phyloP scores from a whole-genome alignment of 495 filamentous ascomycete species.

The Penicillium pulvis region DNA sequence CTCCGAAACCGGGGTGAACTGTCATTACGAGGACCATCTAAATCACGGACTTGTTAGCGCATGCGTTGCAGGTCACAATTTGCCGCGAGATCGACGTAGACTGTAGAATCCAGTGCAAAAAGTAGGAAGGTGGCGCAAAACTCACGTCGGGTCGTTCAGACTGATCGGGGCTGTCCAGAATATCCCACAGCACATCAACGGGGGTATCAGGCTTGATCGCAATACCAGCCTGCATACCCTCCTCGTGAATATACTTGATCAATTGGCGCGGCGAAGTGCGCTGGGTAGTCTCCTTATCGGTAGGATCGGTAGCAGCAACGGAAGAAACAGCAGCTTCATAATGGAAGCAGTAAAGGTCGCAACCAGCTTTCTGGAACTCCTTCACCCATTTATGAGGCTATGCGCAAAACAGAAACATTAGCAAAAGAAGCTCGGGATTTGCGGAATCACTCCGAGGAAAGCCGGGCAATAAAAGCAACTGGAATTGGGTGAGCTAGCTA shows the following conservation, averaged over 20 bases:
- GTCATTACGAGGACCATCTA: slow-evolving; percentile 99
- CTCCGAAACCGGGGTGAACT: slow-evolving; percentile 95
- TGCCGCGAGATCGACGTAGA: background rate
- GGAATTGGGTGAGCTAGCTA: too few relatives aligned
- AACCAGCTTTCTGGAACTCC: slow-evolving; percentile 90
- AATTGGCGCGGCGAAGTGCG: slow-evolving; percentile 81
- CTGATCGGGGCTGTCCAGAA: slow-evolving; percentile 69
- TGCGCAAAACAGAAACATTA: background rate
- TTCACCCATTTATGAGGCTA: slow-evolving; percentile 97
- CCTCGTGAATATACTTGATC: slow-evolving; percentile 85
- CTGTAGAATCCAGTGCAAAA: slow-evolving; percentile 1
- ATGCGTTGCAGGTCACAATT: background rate
- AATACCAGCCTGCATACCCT: slow-evolving; percentile 88
- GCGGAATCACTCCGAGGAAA: slow-evolving; percentile 3
- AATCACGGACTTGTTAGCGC: slow-evolving; percentile 7
- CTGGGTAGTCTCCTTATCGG: slow-evolving; percentile 59
- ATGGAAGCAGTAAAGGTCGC: slow-evolving; percentile 99
- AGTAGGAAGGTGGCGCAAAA: background rate
- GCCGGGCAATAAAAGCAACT: background rate
- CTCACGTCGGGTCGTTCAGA: slow-evolving; percentile 88
- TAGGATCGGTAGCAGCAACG: slow-evolving; percentile 78
- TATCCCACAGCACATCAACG: slow-evolving; percentile 88
- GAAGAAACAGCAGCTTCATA: slow-evolving; percentile 92
- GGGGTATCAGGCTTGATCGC: slow-evolving; percentile 92
- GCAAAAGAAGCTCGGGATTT: background rate